Evolutionary conservation across 768 basidiomycete genomes (phyloP).

Genomic region (Agrocybe chaxingu): DNA sequence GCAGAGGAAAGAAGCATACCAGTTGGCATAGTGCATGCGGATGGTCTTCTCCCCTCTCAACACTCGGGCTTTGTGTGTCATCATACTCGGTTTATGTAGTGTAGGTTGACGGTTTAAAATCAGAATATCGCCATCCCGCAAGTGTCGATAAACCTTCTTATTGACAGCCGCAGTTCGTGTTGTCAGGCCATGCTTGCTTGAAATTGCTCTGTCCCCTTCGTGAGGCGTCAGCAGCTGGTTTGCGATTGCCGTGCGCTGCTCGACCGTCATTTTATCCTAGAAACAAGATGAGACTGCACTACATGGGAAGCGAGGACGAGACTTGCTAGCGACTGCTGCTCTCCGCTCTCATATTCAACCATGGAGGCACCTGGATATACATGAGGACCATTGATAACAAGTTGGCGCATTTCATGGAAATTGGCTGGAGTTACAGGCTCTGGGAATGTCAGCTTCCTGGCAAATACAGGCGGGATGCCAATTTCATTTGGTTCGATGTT

Average conservation of each 20-base stretch:
- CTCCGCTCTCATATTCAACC: slow-evolving; percentile 95
- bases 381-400: slow-evolving; percentile 88
- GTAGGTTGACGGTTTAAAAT: slow-evolving; percentile 98
- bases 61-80: slow-evolving; percentile 93
- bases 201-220: slow-evolving; percentile 57
- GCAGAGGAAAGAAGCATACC: slow-evolving; percentile 47
- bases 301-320: neutral
- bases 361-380: slow-evolving; percentile 90
- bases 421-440: slow-evolving; percentile 95
- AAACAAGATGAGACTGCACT: neutral
- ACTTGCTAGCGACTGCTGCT: slow-evolving; percentile 75
- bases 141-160: slow-evolving; percentile 96
- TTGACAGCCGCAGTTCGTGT: slow-evolving; percentile 81
- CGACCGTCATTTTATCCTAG: slow-evolving; percentile 81
- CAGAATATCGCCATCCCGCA: slow-evolving; percentile 91
- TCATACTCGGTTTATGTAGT: slow-evolving; percentile 99
- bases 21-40: slow-evolving; percentile 99
- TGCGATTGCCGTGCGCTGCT: slow-evolving; percentile 92
- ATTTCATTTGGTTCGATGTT: slow-evolving; percentile 99
- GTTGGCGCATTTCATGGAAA: slow-evolving; percentile 80
- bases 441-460: slow-evolving; percentile 93
- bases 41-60: slow-evolving; percentile 97
- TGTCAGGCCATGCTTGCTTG: slow-evolving; percentile 53
- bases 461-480: slow-evolving; percentile 96
- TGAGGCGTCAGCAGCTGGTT: slow-evolving; percentile 93